Conservation (phyloP, 495 filamentous ascomycete genomes). For the Aspergillus sclerotiicarbonarius region DNA sequence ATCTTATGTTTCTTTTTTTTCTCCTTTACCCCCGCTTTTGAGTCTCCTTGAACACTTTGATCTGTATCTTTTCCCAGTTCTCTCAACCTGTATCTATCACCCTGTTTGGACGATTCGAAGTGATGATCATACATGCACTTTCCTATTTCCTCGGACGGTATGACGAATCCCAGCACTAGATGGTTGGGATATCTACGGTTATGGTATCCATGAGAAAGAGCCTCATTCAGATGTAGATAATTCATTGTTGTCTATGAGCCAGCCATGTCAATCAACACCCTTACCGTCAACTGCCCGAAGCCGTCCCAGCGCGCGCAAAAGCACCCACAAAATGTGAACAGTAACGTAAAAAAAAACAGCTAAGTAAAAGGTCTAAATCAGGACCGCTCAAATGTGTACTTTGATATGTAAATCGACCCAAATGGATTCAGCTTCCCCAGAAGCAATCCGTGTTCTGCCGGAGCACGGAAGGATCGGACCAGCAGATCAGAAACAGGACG, state of each 20-base stretch:
- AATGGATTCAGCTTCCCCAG: conserved; percentile 3
- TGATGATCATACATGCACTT: neutral
- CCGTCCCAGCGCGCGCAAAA: conserved; percentile 12
- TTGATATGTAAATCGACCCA: conserved; percentile 22
- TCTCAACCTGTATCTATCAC: neutral
- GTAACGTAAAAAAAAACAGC: conserved; percentile 13
- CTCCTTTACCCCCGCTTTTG: neutral
- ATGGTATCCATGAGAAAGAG: neutral
- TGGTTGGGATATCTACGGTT: too few relatives aligned
- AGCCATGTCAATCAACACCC: conserved; percentile 15
- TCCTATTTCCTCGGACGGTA: too few relatives aligned
- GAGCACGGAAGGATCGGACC: conserved; percentile 16
- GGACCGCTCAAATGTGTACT: conserved; percentile 27
- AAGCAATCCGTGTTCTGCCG: neutral
- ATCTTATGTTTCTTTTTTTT: neutral
- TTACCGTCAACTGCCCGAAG: neutral
- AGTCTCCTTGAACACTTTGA: neutral
- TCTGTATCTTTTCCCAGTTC: neutral
- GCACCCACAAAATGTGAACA: conserved; percentile 8
- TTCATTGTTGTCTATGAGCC: conserved; percentile 24
- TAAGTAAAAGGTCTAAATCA: conserved; percentile 14
- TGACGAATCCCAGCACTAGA: too few relatives aligned
- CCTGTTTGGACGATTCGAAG: conserved; percentile 1
- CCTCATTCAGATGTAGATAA: conserved; percentile 11
- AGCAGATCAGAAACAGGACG: conserved; percentile 19